These are phyloP conservation scores for Macrophomina pseudophaseolina DNA, from an alignment of 2,329 filamentous ascomycete genomes.

Conservation along the genomic window DNA sequence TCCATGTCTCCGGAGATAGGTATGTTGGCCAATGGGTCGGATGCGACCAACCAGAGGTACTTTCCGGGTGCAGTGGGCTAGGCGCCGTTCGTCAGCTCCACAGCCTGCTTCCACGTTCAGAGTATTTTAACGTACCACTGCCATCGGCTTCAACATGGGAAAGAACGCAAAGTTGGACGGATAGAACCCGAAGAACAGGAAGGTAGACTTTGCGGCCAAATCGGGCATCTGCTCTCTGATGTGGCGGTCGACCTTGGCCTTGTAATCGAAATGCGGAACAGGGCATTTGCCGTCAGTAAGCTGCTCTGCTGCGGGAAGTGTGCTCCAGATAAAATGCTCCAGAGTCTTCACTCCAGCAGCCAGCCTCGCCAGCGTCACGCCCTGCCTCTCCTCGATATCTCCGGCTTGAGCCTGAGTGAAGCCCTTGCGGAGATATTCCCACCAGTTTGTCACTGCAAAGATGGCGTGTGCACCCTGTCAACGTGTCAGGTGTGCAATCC, in stretches of 20 bases:
- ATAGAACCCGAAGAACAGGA: constrained; percentile 39
- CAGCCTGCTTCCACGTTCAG: neutral
- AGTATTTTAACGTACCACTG: constrained; percentile 31
- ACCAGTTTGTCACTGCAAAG: constrained; percentile 32
- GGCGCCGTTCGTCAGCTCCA: neutral
- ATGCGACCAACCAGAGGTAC: constrained; percentile 35
- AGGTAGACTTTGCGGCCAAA: constrained; percentile 37
- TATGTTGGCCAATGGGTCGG: constrained; percentile 34
- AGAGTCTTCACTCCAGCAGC: constrained; percentile 46
- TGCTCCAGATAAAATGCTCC: constrained; percentile 55
- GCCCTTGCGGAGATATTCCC: constrained; percentile 35
- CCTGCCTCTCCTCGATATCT: constrained; percentile 47
- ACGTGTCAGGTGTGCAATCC: neutral
- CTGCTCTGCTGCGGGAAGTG: constrained; percentile 44
- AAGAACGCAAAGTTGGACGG: constrained; percentile 39
- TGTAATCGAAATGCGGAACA: constrained; percentile 52
- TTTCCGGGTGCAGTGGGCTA: constrained; percentile 27
- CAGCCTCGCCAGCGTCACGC: constrained; percentile 50
- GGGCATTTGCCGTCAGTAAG: constrained; percentile 40
- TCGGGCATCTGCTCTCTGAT: constrained; percentile 44
- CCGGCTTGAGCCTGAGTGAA: constrained; percentile 39
- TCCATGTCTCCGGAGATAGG: constrained; percentile 38
- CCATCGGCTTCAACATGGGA: constrained; percentile 34
- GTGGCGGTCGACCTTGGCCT: constrained; percentile 47
- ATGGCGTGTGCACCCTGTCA: constrained; percentile 29